Conservation (phyloP, 257 asterid species). For the Ophiorrhiza pumila region DNA sequence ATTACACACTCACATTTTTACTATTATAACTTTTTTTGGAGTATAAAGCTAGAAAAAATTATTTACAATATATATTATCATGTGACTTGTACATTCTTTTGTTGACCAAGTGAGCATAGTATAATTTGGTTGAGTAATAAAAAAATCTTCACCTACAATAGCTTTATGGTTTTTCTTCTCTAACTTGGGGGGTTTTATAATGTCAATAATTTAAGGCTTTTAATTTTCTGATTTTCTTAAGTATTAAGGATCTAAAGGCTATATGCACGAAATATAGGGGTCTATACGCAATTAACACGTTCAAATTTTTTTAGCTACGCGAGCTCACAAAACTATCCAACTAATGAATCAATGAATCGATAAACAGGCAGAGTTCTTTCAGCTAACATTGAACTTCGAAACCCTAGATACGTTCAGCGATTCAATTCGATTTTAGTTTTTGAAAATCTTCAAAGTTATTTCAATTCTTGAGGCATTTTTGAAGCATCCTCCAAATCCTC, state of each 20-base stretch:
- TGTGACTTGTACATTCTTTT: too few species aligned
- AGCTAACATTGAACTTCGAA: background rate
- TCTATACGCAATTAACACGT: background rate
- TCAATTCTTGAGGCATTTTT: background rate
- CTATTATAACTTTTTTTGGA: too few species aligned
- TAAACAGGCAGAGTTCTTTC: background rate
- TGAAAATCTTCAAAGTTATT: background rate
- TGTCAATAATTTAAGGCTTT: too few species aligned
- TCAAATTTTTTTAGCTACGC: background rate
- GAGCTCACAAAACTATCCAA: background rate
- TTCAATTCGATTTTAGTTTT: background rate
- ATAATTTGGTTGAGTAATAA: too few species aligned
- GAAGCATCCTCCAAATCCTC: slow-evolving; percentile 4
- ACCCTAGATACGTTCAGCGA: slow-evolving; percentile 2
- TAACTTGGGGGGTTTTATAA: too few species aligned
- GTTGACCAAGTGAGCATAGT: too few species aligned
- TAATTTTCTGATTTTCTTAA: too few species aligned
- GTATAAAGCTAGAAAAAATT: too few species aligned
- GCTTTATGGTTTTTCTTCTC: too few species aligned
- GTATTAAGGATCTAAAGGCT: background rate
- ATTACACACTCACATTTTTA: too few species aligned
- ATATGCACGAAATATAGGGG: background rate
- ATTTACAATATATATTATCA: too few species aligned
- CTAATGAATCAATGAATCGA: background rate
- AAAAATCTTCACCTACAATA: too few species aligned